phyloP scores from a whole-genome alignment of 352 stramenopile species.

The Blastocystis sp. region DNA sequence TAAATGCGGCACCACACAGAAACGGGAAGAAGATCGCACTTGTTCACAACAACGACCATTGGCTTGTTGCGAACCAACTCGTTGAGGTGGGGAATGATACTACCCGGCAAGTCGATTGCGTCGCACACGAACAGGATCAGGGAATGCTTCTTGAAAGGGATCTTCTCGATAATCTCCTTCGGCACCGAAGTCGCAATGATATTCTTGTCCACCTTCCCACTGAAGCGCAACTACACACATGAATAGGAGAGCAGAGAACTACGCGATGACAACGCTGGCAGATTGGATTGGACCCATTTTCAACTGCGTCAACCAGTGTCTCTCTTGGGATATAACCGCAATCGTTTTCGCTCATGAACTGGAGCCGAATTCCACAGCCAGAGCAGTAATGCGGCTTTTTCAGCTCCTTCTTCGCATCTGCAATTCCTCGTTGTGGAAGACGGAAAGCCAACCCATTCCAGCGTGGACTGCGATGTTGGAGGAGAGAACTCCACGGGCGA shows the following conservation, averaged over 20 bases:
- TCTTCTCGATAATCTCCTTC: constrained; percentile 26
- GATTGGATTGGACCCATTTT: not conserved
- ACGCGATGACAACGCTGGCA: constrained; percentile 28
- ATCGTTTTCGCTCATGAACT: not conserved
- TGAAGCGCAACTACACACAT: constrained; percentile 2
- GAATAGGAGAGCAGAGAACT: not conserved
- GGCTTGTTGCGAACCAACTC: constrained; percentile 45
- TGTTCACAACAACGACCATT: constrained; percentile 53
- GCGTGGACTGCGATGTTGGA: not conserved
- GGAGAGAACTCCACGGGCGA: not conserved
- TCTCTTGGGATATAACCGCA: constrained; percentile 28
- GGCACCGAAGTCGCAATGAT: not conserved
- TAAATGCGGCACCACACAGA: too few species aligned
- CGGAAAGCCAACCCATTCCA: not conserved
- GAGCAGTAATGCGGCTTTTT: constrained; percentile 12
- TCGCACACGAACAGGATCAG: constrained; percentile 49
- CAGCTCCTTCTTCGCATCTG: not conserved
- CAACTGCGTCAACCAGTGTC: not conserved
- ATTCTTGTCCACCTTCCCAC: constrained; percentile 7
- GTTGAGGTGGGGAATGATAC: constrained; percentile 56
- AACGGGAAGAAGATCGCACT: constrained; percentile 24
- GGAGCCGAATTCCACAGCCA: constrained; percentile 2
- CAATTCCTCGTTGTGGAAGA: not conserved
- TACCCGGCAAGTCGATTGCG: constrained; percentile 35
- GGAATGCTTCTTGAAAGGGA: constrained; percentile 47